Evolutionary conservation across 495 filamentous ascomycete species (phyloP).

Genomic region (Aspergillus steynii): DNA sequence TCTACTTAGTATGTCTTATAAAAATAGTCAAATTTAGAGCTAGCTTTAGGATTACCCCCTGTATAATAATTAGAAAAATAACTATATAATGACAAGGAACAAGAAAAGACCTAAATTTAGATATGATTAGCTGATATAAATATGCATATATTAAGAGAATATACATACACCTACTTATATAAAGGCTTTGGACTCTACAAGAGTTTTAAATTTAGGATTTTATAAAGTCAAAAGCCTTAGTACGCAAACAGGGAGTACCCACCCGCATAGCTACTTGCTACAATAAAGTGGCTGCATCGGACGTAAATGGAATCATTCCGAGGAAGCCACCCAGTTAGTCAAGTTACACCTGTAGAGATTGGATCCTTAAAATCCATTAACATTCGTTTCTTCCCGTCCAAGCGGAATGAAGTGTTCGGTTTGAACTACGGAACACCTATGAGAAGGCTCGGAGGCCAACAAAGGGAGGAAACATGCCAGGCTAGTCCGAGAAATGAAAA

Average conservation of each 20-base stretch:
- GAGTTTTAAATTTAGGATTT: too few relatives aligned
- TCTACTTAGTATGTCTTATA: too few relatives aligned
- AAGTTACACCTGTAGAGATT: not conserved
- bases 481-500: not conserved
- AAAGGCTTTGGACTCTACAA: too few relatives aligned
- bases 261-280: too few relatives aligned
- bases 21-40: too few relatives aligned
- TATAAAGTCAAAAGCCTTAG: not conserved
- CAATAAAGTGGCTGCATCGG: too few relatives aligned
- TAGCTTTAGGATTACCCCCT: too few relatives aligned
- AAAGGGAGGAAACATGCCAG: not conserved
- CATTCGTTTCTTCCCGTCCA: not conserved
- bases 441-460: not conserved
- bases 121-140: not conserved
- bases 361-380: not conserved
- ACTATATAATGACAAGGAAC: not conserved
- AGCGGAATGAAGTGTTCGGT: not conserved
- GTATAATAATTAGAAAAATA: not conserved
- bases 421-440: not conserved
- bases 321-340: not conserved
- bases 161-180: too few relatives aligned
- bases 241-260: too few relatives aligned
- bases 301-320: too few relatives aligned
- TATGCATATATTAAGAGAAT: not conserved
- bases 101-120: not conserved